Evolutionary conservation across 371 early-diverging fungal genomes (phyloP).

Genomic region (Rhizopus delemar): DNA sequence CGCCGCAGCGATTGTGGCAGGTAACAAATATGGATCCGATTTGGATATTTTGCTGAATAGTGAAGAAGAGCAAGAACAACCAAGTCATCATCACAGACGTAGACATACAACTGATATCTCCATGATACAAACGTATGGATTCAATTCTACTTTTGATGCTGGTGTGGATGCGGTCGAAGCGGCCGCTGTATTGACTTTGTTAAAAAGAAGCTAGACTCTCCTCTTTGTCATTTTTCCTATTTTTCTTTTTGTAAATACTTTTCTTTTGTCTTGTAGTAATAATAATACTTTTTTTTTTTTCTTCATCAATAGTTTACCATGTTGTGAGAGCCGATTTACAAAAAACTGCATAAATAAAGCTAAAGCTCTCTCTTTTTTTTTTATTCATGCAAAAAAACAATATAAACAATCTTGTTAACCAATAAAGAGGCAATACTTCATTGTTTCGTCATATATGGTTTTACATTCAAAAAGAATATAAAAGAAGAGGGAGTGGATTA

Average conservation of each 20-base stretch:
- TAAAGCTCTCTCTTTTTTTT: background rate
- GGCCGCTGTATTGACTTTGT: conserved; percentile 44
- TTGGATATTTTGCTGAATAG: background rate
- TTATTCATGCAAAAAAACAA: background rate
- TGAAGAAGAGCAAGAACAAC: background rate
- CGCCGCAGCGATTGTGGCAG: background rate
- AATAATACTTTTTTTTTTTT: background rate
- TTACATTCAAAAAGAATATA: background rate
- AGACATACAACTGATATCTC: conserved; percentile 6
- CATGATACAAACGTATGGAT: conserved; percentile 12
- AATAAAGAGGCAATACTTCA: background rate
- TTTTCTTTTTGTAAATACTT: background rate
- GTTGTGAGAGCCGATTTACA: too few relatives aligned
- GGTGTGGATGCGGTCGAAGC: conserved; percentile 50
- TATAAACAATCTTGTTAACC: background rate
- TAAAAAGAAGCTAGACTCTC: conserved; percentile 29
- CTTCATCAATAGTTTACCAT: background rate
- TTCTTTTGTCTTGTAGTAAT: background rate
- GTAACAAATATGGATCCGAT: background rate
- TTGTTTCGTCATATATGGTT: background rate
- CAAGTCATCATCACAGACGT: conserved; percentile 4
- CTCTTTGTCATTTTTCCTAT: background rate
- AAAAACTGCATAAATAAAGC: too few relatives aligned
- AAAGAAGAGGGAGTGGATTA: background rate
- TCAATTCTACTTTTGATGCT: conserved; percentile 12